Base-by-base conservation (phyloP, 2,329 filamentous ascomycete species). In the Monascus ruber region DNA sequence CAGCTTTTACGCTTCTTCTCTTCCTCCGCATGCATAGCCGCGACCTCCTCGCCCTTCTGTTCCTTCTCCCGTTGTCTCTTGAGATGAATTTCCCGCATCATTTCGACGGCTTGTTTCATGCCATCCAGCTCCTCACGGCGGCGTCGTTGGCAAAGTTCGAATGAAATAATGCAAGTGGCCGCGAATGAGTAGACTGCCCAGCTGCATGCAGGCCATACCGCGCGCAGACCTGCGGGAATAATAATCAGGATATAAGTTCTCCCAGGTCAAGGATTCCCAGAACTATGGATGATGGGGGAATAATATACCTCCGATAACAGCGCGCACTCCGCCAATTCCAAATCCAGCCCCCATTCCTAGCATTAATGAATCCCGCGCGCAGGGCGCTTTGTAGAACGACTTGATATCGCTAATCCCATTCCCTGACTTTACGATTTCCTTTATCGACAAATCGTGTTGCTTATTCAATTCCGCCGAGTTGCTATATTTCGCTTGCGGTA, bases 131-230 rank as follows among this genome's bases (percentile, higher is more conserved):
- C 89, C 44, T 81, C 72, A 35, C 76, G 71, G 42, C 87, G 73
- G 45, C 76, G 74, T 49, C 79, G 80, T 54, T 87, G 79, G 65
- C 89, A 96, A 54, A 83, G 86, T 63, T 95, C 85, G 64, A 87
- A 91, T 37, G 81, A 81, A 26, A 73, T 72, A 35, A 83, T 69
- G n/a, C 83, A 80, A 5, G 74, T 75, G 17, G 82, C 57, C 24
- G 81, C 70, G 59, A 91, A 94, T 29, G 77, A 72, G 5, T 79
- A 84, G 5, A 91, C 86, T 0, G 86, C 87, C 83, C 85, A 94
- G 54, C 93, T 93, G 29, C 82, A 80, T 1, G 84, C 77, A 52
- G 74, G 77, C 40, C 73, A 74, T 44, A 86, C 64, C 11, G 73
- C 71, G 33, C 73, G 77, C 76, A 55, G 28, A 28, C 58, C 55